These are phyloP conservation scores for Termitomyces titanicus DNA, from an alignment of 768 basidiomycete genomes.

Conservation along the genomic window DNA sequence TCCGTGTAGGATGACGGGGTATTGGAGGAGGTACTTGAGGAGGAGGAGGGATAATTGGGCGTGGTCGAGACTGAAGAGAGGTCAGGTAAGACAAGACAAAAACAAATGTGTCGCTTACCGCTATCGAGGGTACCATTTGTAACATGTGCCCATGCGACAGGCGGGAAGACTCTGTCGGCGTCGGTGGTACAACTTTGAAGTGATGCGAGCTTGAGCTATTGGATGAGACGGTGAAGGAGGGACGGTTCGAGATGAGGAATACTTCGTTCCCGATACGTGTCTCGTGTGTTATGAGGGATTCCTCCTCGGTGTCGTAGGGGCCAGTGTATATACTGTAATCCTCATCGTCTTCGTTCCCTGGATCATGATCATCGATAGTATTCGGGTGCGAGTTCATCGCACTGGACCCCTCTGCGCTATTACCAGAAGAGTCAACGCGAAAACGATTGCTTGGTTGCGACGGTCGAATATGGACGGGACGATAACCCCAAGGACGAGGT, in stretches of 20 bases:
- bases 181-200: conserved; percentile 18
- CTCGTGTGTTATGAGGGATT: conserved; percentile 10
- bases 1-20: conserved; percentile 1
- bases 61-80: neutral
- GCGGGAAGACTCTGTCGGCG: conserved; percentile 15
- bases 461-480: conserved; percentile 10
- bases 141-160: neutral
- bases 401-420: conserved; percentile 9
- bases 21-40: conserved; percentile 13
- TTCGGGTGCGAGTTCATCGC: conserved; percentile 6
- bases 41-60: conserved; percentile 13
- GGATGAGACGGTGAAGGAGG: conserved; percentile 14
- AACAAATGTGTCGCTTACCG: neutral
- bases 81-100: neutral
- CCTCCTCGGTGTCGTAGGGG: conserved; percentile 10
- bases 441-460: conserved; percentile 12
- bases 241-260: conserved; percentile 15
- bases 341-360: conserved; percentile 17
- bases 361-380: too few relatives aligned
- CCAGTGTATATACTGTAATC: neutral
- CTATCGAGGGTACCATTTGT: neutral
- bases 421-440: conserved; percentile 16
- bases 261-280: conserved; percentile 13
- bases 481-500: conserved; percentile 13
- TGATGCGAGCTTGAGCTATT: conserved; percentile 13